Conservation (phyloP, 345 rosid genomes). For the Psidium friedrichsthalianum region DNA sequence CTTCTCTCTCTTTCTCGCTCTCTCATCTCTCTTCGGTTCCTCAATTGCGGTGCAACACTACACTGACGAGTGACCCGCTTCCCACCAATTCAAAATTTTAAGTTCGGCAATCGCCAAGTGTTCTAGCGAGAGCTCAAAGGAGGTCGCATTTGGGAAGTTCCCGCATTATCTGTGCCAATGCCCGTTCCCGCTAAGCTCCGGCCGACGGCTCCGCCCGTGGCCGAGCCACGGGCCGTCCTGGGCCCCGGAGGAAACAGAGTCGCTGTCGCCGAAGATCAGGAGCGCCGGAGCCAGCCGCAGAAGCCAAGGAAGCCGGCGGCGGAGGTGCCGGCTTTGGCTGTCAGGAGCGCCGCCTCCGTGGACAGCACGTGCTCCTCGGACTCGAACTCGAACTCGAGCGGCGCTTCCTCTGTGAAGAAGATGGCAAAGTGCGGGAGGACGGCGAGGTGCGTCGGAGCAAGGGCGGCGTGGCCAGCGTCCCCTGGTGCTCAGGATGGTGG, state of each 20-base stretch:
- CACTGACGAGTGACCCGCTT: neutral
- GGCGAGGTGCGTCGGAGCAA: conserved; percentile 27
- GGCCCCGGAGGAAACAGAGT: conserved; percentile 66
- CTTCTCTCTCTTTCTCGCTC: neutral
- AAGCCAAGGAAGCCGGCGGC: conserved; percentile 18
- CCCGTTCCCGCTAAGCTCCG: neutral
- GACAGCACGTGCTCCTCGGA: conserved; percentile 48
- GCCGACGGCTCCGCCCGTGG: neutral
- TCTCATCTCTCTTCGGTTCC: too few relatives aligned
- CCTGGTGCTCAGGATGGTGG: conserved; percentile 13
- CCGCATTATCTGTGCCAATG: neutral
- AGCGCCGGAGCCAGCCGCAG: conserved; percentile 30
- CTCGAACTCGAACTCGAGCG: conserved; percentile 25
- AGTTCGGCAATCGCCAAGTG: neutral
- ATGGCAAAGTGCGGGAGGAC: conserved; percentile 15
- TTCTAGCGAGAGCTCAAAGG: neutral
- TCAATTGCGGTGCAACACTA: neutral
- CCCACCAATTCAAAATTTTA: neutral
- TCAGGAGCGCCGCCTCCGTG: conserved; percentile 34
- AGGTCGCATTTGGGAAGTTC: neutral
- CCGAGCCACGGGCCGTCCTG: conserved; percentile 48
- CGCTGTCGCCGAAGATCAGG: conserved; percentile 27
- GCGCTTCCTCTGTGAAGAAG: conserved; percentile 25
- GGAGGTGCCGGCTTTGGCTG: conserved; percentile 25
- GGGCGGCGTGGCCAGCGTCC: conserved; percentile 12